Evolutionary conservation across 106 monocot species (phyloP), one percentile per base, ranked within the genome.

Genomic region (Iris macrosiphon): DNA sequence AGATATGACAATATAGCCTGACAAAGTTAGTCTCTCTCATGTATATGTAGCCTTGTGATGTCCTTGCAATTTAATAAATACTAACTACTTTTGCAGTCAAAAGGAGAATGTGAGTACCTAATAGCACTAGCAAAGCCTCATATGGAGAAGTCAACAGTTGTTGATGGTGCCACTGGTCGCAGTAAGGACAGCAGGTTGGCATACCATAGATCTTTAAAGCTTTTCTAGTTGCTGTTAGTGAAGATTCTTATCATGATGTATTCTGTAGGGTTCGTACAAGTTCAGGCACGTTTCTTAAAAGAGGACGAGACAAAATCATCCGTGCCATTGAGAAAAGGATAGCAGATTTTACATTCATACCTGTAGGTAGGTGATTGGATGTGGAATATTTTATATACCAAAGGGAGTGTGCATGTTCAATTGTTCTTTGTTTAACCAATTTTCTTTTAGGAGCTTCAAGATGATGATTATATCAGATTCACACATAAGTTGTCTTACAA

Each of bases 331-430:
- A 85, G 48, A 79, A 85, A 72, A 75, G 75, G 63, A 76, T 85
- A 68, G 71, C 84, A 40, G 84, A 85, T 42, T 85, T 65, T 56
- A 85, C 84, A 6, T 85, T 85, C 45, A 68, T 85, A 52, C 84
- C 84, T 56, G 79, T 58, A 20, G 84, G 84, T 79, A 72, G 26
- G 72, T 55, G 13, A 52, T 26, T 4, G 14, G 22, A n/a, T n/a
- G n/a, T n/a, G 4, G 22, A 8, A 32, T 45, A 14, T 22, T 11
- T 21, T 23, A 31, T 28, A 19, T 31, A n/a, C 14, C n/a, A n/a
- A n/a, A n/a, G n/a, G n/a, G n/a, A n/a, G n/a, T n/a, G n/a, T n/a
- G n/a, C n/a, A n/a, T n/a, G n/a, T n/a, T n/a, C n/a, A n/a, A n/a
- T n/a, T n/a, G n/a, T n/a, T n/a, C n/a, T n/a, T n/a, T n/a, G n/a